These are phyloP conservation scores for Vinca major DNA, from an alignment of 305 asterid genomes.

Conservation along the genomic window DNA sequence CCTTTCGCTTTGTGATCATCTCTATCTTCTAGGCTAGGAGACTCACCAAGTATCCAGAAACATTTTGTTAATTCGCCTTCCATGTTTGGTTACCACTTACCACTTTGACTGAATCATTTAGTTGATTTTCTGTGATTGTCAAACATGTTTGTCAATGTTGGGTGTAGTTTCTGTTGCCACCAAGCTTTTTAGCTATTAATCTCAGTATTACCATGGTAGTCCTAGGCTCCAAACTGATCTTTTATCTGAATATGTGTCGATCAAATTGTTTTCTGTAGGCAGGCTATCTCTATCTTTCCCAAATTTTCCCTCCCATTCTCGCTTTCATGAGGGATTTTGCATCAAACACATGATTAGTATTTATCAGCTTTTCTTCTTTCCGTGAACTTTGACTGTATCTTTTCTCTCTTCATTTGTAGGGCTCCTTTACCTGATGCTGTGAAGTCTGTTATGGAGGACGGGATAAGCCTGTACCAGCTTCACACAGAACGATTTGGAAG, in stretches of 20 bases:
- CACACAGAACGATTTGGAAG: constrained; percentile 68
- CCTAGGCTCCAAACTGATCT: not conserved
- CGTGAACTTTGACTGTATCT: constrained; percentile 18
- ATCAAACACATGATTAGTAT: constrained; percentile 12
- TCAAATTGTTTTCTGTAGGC: not conserved
- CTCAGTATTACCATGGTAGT: not conserved
- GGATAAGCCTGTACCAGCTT: constrained; percentile 63
- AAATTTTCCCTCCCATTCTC: not conserved
- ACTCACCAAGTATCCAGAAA: not conserved
- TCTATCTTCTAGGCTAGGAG: constrained; percentile 1
- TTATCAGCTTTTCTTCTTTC: constrained; percentile 12
- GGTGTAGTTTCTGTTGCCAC: not conserved
- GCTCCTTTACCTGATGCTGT: constrained; percentile 68
- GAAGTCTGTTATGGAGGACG: constrained; percentile 70
- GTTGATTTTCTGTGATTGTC: not conserved
- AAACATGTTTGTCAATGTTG: not conserved
- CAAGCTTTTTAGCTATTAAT: not conserved
- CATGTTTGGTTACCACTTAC: not conserved
- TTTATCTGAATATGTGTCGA: too few relatives aligned
- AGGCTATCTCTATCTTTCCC: not conserved
- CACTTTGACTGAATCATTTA: not conserved
- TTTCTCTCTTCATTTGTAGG: constrained; percentile 42
- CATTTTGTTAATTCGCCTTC: not conserved
- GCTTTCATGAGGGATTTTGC: not conserved
- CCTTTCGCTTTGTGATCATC: not conserved